These are phyloP conservation scores for Sideroxylon spinosum DNA, from an alignment of 179 eudicot species.

Conservation along the genomic window DNA sequence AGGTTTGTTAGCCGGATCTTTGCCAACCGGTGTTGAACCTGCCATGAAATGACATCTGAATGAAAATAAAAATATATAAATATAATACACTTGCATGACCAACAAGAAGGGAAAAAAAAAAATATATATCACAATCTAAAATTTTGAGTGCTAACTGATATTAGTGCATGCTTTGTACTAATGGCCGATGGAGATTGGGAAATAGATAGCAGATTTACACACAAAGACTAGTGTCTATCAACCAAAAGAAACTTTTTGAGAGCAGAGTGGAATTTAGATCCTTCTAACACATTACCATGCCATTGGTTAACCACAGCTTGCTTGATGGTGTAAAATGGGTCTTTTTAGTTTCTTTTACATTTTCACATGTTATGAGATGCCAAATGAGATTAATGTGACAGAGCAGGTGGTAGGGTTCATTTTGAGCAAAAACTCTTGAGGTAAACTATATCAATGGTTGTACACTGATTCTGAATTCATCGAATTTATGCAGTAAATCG, in stretches of 20 bases:
- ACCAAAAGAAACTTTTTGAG: background rate
- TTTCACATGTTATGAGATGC: no score
- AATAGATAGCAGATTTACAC: no score
- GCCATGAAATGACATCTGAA: conserved; percentile 21
- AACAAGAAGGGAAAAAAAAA: background rate
- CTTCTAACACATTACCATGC: background rate
- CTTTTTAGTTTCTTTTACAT: no score
- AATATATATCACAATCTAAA: background rate
- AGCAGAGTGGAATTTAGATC: background rate
- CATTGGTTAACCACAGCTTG: no score
- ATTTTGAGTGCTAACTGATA: background rate
- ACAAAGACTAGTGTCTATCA: background rate
- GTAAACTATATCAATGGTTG: background rate
- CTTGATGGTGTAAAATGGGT: background rate
- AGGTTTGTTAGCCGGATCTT: conserved; percentile 28
- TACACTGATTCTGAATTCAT: background rate
- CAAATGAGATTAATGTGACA: no score
- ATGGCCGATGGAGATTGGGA: background rate
- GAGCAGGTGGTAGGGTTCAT: background rate
- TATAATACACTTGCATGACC: no score
- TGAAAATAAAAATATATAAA: background rate
- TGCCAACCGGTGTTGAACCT: conserved; percentile 36
- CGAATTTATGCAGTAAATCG: background rate
- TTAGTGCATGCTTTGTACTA: no score
- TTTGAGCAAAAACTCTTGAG: background rate